Evolutionary conservation across 176 grass and related monocot genomes (phyloP), one percentile per base, ranked within the genome.

Genomic region (Cenchrus americanus): DNA sequence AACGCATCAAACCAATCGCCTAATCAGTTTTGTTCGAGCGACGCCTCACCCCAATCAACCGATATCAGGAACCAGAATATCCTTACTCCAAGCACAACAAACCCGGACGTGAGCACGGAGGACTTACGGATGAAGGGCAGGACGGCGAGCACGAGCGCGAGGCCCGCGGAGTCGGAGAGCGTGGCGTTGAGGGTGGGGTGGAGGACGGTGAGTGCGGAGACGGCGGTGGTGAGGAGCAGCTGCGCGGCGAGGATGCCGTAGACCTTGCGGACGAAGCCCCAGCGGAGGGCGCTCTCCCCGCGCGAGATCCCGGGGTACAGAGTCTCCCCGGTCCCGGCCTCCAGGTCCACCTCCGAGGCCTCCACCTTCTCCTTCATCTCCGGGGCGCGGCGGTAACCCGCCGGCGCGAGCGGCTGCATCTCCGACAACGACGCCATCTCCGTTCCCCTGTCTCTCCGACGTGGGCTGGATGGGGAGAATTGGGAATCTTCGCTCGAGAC

Each of bases 241-340:
- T 99, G 96, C 14, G 93, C 89, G 63, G 89, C 86, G 74, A 99
- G 96, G 90, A 99, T 99, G 83, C 96, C 96, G 89, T 99, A 99
- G 80, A 99, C 96, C 96, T 99, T 99, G 87, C 96, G 93, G 77
- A 99, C 74, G 87, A 99, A 99, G 17, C 96, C 96, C 96, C 96
- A 99, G 55, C 96, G 93, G 85, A 99, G 90, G 65, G 94, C 87
- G 86, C 70, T 94, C 69, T 96, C 96, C n/a, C 80, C 89, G 81
- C 83, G 93, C 53, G 96, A 94, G 85, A 99, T 89, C 52, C 93
- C 96, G 0, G 96, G 96, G 89, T 96, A 95, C 49, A 99, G 89
- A 58, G 83, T 80, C 66, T 90, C 87, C 79, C 88, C 85, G 32
- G 66, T 87, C 3, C 92, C 96, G 21, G 91, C 87, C 87, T 99